phyloP scores from a whole-genome alignment of 202 grass and related monocot species.

The Brachypodium distachyon region DNA sequence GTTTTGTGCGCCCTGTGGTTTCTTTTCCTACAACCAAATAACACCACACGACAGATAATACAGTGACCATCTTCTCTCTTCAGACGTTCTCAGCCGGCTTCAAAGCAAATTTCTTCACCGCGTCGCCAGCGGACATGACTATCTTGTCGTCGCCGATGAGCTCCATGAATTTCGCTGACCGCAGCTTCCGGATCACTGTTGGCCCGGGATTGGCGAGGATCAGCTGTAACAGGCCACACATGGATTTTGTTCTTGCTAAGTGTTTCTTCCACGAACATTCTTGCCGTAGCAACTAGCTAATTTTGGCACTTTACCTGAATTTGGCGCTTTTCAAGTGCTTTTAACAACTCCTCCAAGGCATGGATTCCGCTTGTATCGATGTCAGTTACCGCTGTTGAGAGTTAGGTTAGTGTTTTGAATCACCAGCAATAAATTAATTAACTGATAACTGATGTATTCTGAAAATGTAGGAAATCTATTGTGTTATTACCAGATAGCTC shows the following conservation, averaged over 20 bases:
- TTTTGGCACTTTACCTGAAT: conserved; percentile 40
- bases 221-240: conserved; percentile 28
- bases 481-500: conserved; percentile 71
- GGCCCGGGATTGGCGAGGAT: conserved; percentile 55
- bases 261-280: neutral
- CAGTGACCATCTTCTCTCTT: no score
- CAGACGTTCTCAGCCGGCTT: conserved; percentile 6
- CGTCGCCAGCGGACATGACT: conserved; percentile 37
- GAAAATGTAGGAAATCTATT: neutral
- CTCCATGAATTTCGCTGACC: conserved; percentile 33
- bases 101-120: conserved; percentile 39
- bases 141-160: conserved; percentile 55
- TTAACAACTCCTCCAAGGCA: conserved; percentile 47
- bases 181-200: conserved; percentile 52
- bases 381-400: conserved; percentile 56
- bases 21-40: no score
- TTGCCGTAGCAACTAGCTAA: neutral
- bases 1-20: no score
- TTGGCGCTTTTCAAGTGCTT: conserved; percentile 33
- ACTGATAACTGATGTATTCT: neutral
- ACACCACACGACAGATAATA: no score
- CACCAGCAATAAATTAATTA: neutral
- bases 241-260: neutral
- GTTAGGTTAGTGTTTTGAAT: neutral
- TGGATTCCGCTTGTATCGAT: conserved; percentile 72